Evolutionary conservation across 2,329 filamentous ascomycete species (phyloP).

Genomic region (Colletotrichum phormii): DNA sequence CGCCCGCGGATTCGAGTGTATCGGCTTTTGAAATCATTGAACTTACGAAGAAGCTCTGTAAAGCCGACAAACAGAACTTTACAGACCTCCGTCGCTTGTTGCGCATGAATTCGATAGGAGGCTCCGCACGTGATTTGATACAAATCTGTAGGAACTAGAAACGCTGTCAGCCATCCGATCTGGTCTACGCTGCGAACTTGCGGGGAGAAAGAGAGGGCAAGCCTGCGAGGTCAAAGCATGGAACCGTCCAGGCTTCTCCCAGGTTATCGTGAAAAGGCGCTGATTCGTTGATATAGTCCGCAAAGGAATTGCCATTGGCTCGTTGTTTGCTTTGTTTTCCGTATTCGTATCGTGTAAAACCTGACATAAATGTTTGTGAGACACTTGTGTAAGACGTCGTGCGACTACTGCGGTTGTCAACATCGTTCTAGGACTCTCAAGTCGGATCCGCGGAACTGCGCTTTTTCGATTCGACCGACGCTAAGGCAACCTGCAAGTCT

Average conservation of each 20-base stretch:
- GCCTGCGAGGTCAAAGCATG: background rate
- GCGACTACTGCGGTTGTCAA: background rate
- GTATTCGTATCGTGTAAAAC: background rate
- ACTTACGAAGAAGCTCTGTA: background rate
- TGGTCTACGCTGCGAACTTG: background rate
- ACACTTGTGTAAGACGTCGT: background rate
- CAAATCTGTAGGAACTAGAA: background rate
- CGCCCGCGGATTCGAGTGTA: background rate
- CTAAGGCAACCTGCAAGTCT: background rate
- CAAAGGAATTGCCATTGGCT: background rate
- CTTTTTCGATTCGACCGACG: background rate
- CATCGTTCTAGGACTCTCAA: background rate
- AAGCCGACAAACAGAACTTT: background rate
- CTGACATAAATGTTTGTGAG: background rate
- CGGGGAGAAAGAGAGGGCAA: background rate
- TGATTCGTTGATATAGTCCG: slow-evolving; percentile 14
- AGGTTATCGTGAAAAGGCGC: background rate
- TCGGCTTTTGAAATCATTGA: background rate
- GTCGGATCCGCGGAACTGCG: background rate
- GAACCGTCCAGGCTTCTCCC: background rate
- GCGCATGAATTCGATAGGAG: background rate
- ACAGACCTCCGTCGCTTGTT: background rate
- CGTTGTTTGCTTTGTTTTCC: background rate
- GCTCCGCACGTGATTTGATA: background rate
- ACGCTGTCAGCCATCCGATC: slow-evolving; percentile 2